phyloP scores from a whole-genome alignment of 305 asterid genomes.

The Fraxinus sp. region DNA sequence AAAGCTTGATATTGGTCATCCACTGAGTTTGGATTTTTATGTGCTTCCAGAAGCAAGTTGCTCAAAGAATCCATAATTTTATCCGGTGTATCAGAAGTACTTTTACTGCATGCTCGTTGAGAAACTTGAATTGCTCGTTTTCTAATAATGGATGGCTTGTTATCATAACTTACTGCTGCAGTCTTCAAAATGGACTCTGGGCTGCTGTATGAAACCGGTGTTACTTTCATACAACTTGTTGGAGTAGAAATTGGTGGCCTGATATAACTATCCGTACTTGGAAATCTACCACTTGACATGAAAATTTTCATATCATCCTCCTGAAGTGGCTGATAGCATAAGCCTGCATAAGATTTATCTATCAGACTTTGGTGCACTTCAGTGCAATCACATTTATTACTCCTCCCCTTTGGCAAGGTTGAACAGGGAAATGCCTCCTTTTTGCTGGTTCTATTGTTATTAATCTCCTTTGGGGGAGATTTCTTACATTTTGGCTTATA shows the following conservation, averaged over 20 bases:
- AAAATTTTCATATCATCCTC: slow-evolving; percentile 21
- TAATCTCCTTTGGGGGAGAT: not conserved
- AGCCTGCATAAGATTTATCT: slow-evolving; percentile 26
- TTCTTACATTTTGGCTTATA: not conserved
- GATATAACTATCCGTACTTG: slow-evolving; percentile 29
- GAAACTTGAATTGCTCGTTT: slow-evolving; percentile 20
- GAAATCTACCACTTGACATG: slow-evolving; percentile 33
- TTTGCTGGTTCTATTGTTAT: not conserved
- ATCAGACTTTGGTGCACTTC: not conserved
- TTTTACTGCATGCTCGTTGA: not conserved
- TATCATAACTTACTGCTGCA: slow-evolving; percentile 35
- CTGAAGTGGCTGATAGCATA: slow-evolving; percentile 43
- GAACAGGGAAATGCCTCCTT: not conserved
- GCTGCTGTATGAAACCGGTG: slow-evolving; percentile 17
- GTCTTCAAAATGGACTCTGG: slow-evolving; percentile 28
- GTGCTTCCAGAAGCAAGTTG: not conserved
- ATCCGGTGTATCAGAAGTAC: not conserved
- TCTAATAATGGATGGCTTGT: slow-evolving; percentile 43
- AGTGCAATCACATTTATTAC: not conserved
- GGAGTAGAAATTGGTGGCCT: slow-evolving; percentile 16
- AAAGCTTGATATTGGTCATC: slow-evolving; percentile 9
- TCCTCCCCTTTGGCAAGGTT: slow-evolving; percentile 7
- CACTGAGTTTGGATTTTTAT: not conserved
- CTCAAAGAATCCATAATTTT: not conserved
- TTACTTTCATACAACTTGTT: not conserved